phyloP scores from a whole-genome alignment of 2,329 filamentous ascomycete genomes.

The Biscogniauxia marginata region DNA sequence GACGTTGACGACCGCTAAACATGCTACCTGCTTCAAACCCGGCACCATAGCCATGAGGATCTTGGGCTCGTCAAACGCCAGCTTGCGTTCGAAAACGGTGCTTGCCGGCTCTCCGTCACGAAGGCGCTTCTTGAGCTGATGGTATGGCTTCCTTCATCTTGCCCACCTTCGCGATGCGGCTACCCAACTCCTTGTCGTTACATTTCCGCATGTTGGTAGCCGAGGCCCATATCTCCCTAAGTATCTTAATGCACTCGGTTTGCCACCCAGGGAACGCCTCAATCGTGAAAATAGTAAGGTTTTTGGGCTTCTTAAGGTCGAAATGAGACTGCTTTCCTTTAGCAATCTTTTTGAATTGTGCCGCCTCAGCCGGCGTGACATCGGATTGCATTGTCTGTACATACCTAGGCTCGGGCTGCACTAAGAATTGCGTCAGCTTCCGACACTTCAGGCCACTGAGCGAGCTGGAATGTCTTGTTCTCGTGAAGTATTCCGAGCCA shows the following conservation, averaged over 20 bases:
- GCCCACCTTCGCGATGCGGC: slow-evolving; percentile 14
- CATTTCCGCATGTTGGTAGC: slow-evolving; percentile 40
- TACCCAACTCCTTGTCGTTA: slow-evolving; percentile 68
- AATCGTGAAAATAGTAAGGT: slow-evolving; percentile 81
- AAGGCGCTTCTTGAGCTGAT: slow-evolving; percentile 85
- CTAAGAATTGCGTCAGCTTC: slow-evolving; percentile 65
- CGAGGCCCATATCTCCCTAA: slow-evolving; percentile 56
- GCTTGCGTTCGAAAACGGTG: slow-evolving; percentile 76
- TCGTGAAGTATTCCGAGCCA: slow-evolving; percentile 89
- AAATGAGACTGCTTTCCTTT: slow-evolving; percentile 87
- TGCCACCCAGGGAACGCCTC: slow-evolving; percentile 87
- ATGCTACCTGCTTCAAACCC: slow-evolving; percentile 70
- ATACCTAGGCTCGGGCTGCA: slow-evolving; percentile 71
- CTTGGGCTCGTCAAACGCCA: slow-evolving; percentile 81
- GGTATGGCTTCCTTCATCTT: slow-evolving; percentile 99
- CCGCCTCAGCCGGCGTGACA: slow-evolving; percentile 82
- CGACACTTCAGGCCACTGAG: slow-evolving; percentile 69
- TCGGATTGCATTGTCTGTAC: slow-evolving; percentile 70
- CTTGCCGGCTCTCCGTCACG: slow-evolving; percentile 65
- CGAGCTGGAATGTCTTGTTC: slow-evolving; percentile 73
- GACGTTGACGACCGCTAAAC: slow-evolving; percentile 32
- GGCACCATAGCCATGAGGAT: slow-evolving; percentile 76
- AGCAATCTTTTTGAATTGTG: slow-evolving; percentile 81
- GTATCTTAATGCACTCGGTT: slow-evolving; percentile 79
- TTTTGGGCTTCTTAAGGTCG: slow-evolving; percentile 90